Evolutionary conservation across 257 asterid genomes (phyloP).

Genomic region (Haberlea rhodopensis): DNA sequence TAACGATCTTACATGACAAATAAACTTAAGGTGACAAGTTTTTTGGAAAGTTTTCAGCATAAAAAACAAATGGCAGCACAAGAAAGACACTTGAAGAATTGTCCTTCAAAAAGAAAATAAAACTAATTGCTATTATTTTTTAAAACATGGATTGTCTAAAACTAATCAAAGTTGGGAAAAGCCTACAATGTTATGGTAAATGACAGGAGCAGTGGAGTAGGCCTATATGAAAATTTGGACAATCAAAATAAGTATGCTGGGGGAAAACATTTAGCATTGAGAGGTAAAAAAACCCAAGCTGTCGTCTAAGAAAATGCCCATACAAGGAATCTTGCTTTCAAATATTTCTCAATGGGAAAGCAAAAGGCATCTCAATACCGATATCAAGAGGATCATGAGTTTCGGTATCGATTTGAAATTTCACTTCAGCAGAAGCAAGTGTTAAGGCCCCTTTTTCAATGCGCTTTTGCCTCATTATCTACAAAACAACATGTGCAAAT

Average conservation of each 20-base stretch:
- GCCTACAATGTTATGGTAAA: too few relatives aligned
- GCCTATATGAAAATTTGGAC: too few relatives aligned
- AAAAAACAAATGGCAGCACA: constrained; percentile 6
- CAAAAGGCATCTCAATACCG: constrained; percentile 48
- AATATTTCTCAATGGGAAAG: not conserved
- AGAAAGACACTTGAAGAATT: too few relatives aligned
- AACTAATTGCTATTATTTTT: not conserved
- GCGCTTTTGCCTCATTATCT: constrained; percentile 97
- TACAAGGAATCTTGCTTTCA: not conserved
- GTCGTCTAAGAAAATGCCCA: constrained; percentile 17
- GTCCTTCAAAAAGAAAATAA: too few relatives aligned
- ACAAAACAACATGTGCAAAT: constrained; percentile 31
- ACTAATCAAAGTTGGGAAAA: constrained; percentile 5
- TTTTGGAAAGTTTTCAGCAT: not conserved
- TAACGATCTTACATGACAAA: constrained; percentile 3
- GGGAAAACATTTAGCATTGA: constrained; percentile 5
- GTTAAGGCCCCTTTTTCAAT: constrained; percentile 96
- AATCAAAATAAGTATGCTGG: too few relatives aligned
- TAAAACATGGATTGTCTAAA: not conserved
- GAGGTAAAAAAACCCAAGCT: constrained; percentile 6
- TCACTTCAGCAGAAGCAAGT: constrained; percentile 99
- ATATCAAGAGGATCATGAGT: constrained; percentile 98
- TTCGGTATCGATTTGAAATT: constrained; percentile 94
- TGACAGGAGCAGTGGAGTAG: too few relatives aligned
- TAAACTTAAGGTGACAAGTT: constrained; percentile 2